Evolutionary conservation across 352 stramenopile species (phyloP), one percentile per base, ranked within the genome.

Genomic region (Globisporangium nunn): DNA sequence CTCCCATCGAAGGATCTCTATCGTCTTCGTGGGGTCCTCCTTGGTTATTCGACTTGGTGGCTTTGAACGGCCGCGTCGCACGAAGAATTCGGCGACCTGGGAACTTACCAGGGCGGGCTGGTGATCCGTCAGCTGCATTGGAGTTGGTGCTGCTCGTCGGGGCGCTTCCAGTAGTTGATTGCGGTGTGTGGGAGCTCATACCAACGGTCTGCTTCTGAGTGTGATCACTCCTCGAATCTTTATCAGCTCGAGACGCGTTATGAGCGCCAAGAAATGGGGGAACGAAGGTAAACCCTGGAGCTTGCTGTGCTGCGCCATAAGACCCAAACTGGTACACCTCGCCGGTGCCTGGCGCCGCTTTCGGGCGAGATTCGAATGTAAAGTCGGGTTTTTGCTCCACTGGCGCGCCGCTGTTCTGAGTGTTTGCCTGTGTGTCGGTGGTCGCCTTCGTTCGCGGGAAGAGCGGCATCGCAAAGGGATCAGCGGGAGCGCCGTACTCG

Each of bases 391-490:
- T 55, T 28, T 39, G 29, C 55, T 61, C 35, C 35, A 40, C 35
- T 14, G 35, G 35, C 35, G 35, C 35, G 35, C 35, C 8, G 35
- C 35, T 40, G 35, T 40, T 40, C 35, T 40, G 35, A 14, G 35
- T 11, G 6, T 14, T 7, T 15, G 35, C 14, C 1, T 17, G 29
- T 2, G 14, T 35, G 4, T 61, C n/a, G 18, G 54, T 47, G 1
- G 50, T 54, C 37, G 55, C 29, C 33, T 23, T 46, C 52, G 54
- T 6, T 37, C 63, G 57, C 8, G 67, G 60, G 50, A 77, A 87
- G 4, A 72, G 65, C 10, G 67, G 71, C 7, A 55, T 82, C 50
- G 68, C 73, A 52, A 83, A 82, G 7, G 66, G 74, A 63, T 88
- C 68, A 10, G 68, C 74, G 2, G 70, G 64, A 12, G 72, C 58